A percentile compares a stretch with the other conserved stretches of the same genome.
phyloP scores from a whole-genome alignment of 163 green algal species.

The Chlamydomonas reinhardtii region DNA sequence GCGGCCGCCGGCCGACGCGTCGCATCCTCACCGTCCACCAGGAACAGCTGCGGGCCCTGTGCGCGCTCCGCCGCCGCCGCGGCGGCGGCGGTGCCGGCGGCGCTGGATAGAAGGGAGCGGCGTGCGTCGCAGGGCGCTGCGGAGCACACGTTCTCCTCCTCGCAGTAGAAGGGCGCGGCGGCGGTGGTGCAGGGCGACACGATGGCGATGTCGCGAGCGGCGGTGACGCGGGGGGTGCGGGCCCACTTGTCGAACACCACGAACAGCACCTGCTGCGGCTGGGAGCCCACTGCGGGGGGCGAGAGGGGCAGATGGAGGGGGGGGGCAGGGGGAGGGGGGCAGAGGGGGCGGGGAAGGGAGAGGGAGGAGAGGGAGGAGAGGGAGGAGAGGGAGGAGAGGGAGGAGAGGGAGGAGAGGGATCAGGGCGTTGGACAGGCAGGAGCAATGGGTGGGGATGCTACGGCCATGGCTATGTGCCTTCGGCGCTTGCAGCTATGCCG shows the following conservation, averaged over 20 bases:
- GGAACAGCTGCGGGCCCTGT: background rate
- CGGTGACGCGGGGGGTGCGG: slow-evolving; percentile 3
- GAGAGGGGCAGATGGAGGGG: background rate
- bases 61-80: background rate
- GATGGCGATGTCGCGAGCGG: background rate
- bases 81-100: background rate
- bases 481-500: too few species aligned
- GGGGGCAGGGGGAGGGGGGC: background rate
- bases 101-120: background rate
- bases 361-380: too few species aligned
- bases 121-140: background rate
- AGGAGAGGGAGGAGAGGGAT: too few species aligned
- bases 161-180: slow-evolving; percentile 6
- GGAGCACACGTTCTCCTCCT: background rate
- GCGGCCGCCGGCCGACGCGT: background rate
- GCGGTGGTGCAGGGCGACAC: slow-evolving; percentile 3
- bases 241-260: slow-evolving; percentile 50
- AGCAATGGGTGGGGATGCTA: too few species aligned
- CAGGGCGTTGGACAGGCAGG: too few species aligned
- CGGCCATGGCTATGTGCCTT: too few species aligned
- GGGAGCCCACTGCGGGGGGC: background rate
- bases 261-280: background rate
- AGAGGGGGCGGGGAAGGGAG: background rate
- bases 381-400: too few species aligned
- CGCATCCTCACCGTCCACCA: slow-evolving; percentile 3